A percentile compares a stretch with the other conserved stretches of the same genome.
Conservation (phyloP, 2,329 filamentous ascomycete genomes). For the Sordariomycetes sp. region DNA sequence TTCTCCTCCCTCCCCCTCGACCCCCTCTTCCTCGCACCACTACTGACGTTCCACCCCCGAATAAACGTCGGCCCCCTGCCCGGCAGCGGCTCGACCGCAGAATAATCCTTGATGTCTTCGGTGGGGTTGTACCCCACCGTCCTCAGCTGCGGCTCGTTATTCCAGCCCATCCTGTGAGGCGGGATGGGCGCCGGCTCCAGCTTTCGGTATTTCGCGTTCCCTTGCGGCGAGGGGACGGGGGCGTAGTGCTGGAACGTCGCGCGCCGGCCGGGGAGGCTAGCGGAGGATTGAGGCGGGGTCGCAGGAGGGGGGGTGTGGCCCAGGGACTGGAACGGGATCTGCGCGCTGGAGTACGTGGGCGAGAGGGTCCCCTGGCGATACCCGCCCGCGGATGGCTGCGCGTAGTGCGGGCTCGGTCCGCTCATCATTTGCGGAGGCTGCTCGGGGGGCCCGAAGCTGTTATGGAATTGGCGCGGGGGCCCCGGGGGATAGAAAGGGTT, state of each 20-base stretch:
- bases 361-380: background rate
- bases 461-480: conserved; percentile 16
- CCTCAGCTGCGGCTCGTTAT: conserved; percentile 37
- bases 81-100: conserved; percentile 39
- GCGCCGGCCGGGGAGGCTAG: background rate
- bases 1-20: conserved; percentile 15
- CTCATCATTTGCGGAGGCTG: conserved; percentile 10
- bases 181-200: conserved; percentile 44
- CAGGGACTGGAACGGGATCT: background rate
- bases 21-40: conserved; percentile 18
- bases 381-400: background rate
- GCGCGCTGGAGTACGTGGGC: background rate
- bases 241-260: background rate
- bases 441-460: conserved; percentile 16
- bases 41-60: conserved; percentile 39
- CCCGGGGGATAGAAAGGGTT: conserved; percentile 16
- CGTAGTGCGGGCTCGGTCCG: background rate
- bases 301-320: background rate
- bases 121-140: conserved; percentile 42
- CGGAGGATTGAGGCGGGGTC: background rate
- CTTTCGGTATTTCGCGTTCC: conserved; percentile 35
- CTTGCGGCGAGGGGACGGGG: background rate
- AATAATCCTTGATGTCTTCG: conserved; percentile 44
- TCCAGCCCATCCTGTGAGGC: conserved; percentile 31
- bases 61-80: conserved; percentile 42